Evolutionary conservation across 2,329 filamentous ascomycete genomes (phyloP).

Genomic region (Beauveria rudraprayagi): DNA sequence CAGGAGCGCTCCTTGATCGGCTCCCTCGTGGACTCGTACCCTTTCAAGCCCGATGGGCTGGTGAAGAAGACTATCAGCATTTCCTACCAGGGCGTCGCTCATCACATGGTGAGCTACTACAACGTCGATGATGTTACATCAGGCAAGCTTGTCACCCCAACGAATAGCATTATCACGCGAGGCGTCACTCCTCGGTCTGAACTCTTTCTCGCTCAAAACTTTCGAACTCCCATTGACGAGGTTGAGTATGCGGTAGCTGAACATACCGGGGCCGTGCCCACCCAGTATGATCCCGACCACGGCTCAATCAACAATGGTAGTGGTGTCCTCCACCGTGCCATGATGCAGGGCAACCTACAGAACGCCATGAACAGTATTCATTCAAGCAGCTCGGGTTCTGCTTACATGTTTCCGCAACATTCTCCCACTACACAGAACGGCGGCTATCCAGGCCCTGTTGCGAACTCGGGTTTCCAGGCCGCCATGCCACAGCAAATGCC

Average conservation of each 20-base stretch:
- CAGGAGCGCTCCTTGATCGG: slow-evolving; percentile 52
- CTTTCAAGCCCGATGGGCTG: slow-evolving; percentile 73
- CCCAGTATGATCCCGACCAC: slow-evolving; percentile 5
- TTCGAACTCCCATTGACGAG: slow-evolving; percentile 58
- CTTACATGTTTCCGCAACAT: neutral
- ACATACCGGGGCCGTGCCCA: slow-evolving; percentile 7
- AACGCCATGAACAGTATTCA: slow-evolving; percentile 8
- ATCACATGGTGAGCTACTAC: slow-evolving; percentile 88
- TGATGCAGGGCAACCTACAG: slow-evolving; percentile 19
- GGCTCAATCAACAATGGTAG: slow-evolving; percentile 12
- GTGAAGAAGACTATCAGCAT: slow-evolving; percentile 93
- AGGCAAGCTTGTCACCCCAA: slow-evolving; percentile 50
- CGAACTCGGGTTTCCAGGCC: neutral
- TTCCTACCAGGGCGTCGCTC: slow-evolving; percentile 62
- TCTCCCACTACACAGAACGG: neutral
- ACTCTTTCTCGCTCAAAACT: slow-evolving; percentile 55
- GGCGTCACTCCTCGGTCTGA: slow-evolving; percentile 47
- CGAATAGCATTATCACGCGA: slow-evolving; percentile 31
- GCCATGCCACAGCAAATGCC: neutral
- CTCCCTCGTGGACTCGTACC: slow-evolving; percentile 81
- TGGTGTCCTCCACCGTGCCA: slow-evolving; percentile 19
- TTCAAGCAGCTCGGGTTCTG: neutral
- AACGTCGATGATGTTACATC: slow-evolving; percentile 68
- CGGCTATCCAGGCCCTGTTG: neutral
- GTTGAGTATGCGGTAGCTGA: slow-evolving; percentile 30